These are phyloP conservation scores for Saturnispora quitensis DNA, from an alignment of 805 yeast genomes.

Conservation along the genomic window DNA sequence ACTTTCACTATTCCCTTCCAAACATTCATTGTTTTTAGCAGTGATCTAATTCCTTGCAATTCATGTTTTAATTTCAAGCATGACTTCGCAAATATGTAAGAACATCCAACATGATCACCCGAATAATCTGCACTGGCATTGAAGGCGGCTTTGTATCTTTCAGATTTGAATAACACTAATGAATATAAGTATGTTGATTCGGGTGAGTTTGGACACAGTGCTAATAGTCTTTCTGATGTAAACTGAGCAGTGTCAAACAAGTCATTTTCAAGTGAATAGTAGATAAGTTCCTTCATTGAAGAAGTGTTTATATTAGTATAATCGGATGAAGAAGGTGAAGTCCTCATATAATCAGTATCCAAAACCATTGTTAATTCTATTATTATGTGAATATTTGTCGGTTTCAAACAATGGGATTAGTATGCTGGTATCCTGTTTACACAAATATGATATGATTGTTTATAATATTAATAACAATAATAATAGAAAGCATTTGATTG, in stretches of 20 bases:
- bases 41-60: slow-evolving; percentile 52
- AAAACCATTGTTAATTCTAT: not conserved
- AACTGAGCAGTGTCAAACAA: slow-evolving; percentile 71
- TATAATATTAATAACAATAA: not conserved
- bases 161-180: slow-evolving; percentile 49
- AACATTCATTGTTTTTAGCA: slow-evolving; percentile 29
- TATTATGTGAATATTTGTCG: not conserved
- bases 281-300: slow-evolving; percentile 39
- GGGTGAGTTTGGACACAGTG: slow-evolving; percentile 40
- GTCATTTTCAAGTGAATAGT: slow-evolving; percentile 66
- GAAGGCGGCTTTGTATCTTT: slow-evolving; percentile 55
- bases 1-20: slow-evolving; percentile 25
- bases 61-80: slow-evolving; percentile 46
- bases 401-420: not conserved
- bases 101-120: slow-evolving; percentile 59
- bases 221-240: slow-evolving; percentile 71
- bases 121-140: slow-evolving; percentile 34
- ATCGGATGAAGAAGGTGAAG: not conserved
- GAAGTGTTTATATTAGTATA: not conserved
- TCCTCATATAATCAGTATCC: not conserved
- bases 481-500: not conserved
- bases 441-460: not conserved
- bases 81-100: slow-evolving; percentile 63
- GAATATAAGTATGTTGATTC: slow-evolving; percentile 66
- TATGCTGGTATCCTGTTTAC: not conserved